Base-by-base conservation (phyloP, 2,329 filamentous ascomycete species). In the Hypoxylon sp. region DNA sequence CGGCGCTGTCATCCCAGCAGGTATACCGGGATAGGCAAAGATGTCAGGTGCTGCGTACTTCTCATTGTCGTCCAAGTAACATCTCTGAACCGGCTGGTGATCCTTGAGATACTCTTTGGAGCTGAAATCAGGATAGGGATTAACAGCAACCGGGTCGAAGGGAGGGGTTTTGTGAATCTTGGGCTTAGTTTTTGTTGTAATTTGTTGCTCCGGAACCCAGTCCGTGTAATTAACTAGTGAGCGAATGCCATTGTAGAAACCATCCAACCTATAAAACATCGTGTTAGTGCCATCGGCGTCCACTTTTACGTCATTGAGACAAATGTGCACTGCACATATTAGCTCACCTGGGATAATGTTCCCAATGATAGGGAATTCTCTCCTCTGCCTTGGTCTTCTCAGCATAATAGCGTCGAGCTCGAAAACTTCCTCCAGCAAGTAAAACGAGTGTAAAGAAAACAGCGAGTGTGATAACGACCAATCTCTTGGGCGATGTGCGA, bases 1-100 rank as follows among this genome's bases (percentile, higher is more conserved):
- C 11, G 89, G 86, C 32, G 91, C 88, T 1, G 90, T 87, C 78
- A 90, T 89, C 1, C 88, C 89, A 56, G 84, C 81, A 1, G 89
- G 87, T 3, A 92, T 82, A 32, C 90, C 91, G 2, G 85, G 84
- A 72, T 87, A 88, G 3, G 83, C 85, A 69, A 85, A 86, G 48
- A 78, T 69, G 52, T 78, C 73, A 7, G 75, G 76, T 35, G 76
- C 74, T 0, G 68, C 68, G 27, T 72, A 55, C 56, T 72, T 84
- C 46, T 86, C 83, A 4, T 82, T 80, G 24, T 81, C 80, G 69
- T 88, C 85, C 37, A 88, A 72, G 72, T 82, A 88, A 77, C 86
- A 88, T 61, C 61, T 62, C 50, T 76, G 65, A 1, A 78, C 73
- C 2, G 76, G 71, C 37, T 76, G 62, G 53, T 76, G 67, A n/a